Evolutionary conservation across 805 yeast species (phyloP).

Genomic region (Lachancea fermentati): DNA sequence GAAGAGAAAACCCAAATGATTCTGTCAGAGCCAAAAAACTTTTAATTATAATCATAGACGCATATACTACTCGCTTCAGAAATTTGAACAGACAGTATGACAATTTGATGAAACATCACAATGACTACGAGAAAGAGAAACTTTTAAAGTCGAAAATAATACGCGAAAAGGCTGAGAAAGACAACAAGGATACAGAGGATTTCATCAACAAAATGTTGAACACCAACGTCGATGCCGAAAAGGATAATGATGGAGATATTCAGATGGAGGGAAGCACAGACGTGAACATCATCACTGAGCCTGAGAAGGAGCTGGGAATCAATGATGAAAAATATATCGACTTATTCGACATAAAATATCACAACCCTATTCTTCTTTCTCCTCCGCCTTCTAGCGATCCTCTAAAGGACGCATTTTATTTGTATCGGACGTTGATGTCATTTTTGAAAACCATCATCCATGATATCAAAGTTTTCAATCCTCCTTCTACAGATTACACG

Average conservation of each 20-base stretch:
- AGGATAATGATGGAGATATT: slow-evolving; percentile 13
- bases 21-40: slow-evolving; percentile 63
- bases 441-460: slow-evolving; percentile 85
- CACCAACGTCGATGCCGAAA: slow-evolving; percentile 11
- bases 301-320: neutral
- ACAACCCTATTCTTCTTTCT: slow-evolving; percentile 55
- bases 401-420: slow-evolving; percentile 78
- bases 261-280: slow-evolving; percentile 13
- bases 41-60: slow-evolving; percentile 78
- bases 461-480: slow-evolving; percentile 85
- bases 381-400: slow-evolving; percentile 52
- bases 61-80: slow-evolving; percentile 77
- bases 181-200: slow-evolving; percentile 36
- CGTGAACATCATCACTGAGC: slow-evolving; percentile 6
- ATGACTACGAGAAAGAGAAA: slow-evolving; percentile 42
- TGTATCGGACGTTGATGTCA: slow-evolving; percentile 83
- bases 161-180: slow-evolving; percentile 30
- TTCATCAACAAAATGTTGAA: slow-evolving; percentile 30
- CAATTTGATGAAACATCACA: slow-evolving; percentile 58
- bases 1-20: slow-evolving; percentile 56
- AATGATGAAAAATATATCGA: slow-evolving; percentile 25
- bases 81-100: slow-evolving; percentile 67
- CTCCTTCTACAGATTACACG: slow-evolving; percentile 57
- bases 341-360: slow-evolving; percentile 41
- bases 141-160: slow-evolving; percentile 40